Evolutionary conservation across 495 filamentous ascomycete species (phyloP).

Genomic region (Venustampulla echinocandica): DNA sequence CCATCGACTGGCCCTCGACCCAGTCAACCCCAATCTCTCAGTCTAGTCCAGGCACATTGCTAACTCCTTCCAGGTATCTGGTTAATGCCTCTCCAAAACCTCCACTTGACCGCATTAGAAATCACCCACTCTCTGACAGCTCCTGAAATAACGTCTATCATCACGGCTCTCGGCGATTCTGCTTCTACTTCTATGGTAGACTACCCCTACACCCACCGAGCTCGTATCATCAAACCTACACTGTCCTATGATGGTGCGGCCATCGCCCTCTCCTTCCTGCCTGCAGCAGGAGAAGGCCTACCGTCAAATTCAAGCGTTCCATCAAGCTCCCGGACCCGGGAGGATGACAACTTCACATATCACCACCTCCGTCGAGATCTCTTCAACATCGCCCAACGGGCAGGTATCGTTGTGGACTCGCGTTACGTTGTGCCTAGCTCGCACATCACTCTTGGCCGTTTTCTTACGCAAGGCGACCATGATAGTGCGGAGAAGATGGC

Average conservation of each 20-base stretch:
- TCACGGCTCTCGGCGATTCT: constrained; percentile 39
- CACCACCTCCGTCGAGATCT: constrained; percentile 83
- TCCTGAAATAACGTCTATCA: constrained; percentile 50
- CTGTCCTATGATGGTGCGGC: constrained; percentile 79
- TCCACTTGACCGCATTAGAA: constrained; percentile 85
- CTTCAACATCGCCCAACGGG: constrained; percentile 45
- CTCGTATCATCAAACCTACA: constrained; percentile 71
- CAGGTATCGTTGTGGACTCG: constrained; percentile 54
- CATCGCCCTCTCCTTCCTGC: constrained; percentile 77
- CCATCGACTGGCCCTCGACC: too few species aligned
- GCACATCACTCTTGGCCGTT: constrained; percentile 81
- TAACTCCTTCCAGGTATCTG: constrained; percentile 68
- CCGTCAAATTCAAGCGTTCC: constrained; percentile 21
- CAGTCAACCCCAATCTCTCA: too few species aligned
- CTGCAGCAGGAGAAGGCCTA: constrained; percentile 50
- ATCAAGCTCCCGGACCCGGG: constrained; percentile 20
- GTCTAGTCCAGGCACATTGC: too few species aligned
- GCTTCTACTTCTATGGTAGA: constrained; percentile 45
- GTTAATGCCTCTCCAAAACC: constrained; percentile 66
- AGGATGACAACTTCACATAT: constrained; percentile 63
- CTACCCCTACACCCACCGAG: constrained; percentile 51
- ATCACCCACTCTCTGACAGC: constrained; percentile 60
- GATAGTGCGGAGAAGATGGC: constrained; percentile 38
- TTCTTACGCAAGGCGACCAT: constrained; percentile 48
- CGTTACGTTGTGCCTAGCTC: constrained; percentile 81